Evolutionary conservation across 306 rosid genomes (phyloP).

Genomic region (Leucaena leucocephala): DNA sequence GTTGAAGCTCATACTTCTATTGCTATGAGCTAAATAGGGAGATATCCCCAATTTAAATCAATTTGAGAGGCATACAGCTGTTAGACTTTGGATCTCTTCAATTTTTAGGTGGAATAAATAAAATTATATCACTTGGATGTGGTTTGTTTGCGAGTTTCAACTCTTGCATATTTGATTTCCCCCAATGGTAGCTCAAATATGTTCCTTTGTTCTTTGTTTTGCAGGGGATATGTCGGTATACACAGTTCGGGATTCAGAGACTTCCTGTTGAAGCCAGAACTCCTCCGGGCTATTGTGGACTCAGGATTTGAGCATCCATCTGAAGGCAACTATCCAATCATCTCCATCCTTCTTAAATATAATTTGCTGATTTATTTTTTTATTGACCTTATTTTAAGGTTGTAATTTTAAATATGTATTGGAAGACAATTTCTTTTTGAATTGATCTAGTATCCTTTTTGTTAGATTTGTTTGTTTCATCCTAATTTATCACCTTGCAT

Average conservation of each 20-base stretch:
- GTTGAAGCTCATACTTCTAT: not conserved
- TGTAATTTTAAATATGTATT: not conserved
- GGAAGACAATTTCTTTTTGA: not conserved
- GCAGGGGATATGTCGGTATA: conserved; percentile 83
- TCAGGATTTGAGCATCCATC: conserved; percentile 89
- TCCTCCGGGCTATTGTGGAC: conserved; percentile 80
- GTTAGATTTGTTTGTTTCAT: not conserved
- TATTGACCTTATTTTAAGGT: not conserved
- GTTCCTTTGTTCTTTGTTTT: not conserved
- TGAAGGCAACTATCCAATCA: conserved; percentile 55
- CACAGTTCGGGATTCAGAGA: conserved; percentile 89
- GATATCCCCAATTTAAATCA: not conserved
- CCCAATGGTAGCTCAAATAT: not conserved
- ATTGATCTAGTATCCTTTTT: not conserved
- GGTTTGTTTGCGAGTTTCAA: not conserved
- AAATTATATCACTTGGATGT: not conserved
- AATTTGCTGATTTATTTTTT: not conserved
- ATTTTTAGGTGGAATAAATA: not conserved
- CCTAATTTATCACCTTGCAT: not conserved
- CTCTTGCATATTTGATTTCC: not conserved
- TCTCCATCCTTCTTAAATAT: not conserved
- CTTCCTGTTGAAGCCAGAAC: conserved; percentile 85
- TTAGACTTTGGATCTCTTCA: not conserved
- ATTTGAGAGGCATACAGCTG: not conserved
- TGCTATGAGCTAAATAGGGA: not conserved